Conservation (phyloP, 2,329 filamentous ascomycete species). For the Apiospora aurea region DNA sequence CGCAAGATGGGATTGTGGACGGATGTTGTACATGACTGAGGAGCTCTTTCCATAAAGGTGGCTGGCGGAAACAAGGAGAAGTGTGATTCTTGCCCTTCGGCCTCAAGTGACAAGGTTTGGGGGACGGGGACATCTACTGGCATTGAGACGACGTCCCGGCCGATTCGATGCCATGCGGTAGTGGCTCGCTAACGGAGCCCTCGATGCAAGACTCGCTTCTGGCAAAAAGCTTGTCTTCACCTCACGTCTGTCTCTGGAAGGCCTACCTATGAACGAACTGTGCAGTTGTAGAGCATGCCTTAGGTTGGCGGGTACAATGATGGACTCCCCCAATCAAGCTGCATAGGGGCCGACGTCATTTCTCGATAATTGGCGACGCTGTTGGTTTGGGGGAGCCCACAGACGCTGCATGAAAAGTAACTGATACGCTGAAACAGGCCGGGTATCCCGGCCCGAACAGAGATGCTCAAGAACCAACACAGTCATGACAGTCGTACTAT, state of each 20-base stretch:
- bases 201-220: not conserved
- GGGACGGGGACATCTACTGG: not conserved
- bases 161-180: not conserved
- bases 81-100: not conserved
- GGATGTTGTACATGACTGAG: slow-evolving; percentile 14
- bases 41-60: not conserved
- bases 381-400: not conserved
- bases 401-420: not conserved
- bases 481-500: not conserved
- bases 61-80: not conserved
- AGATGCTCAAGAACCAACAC: not conserved
- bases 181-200: not conserved
- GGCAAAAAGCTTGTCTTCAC: slow-evolving; percentile 15
- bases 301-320: not conserved
- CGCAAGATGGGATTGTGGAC: not conserved
- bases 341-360: slow-evolving; percentile 12
- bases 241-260: not conserved
- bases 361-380: slow-evolving; percentile 1
- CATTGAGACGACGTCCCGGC: not conserved
- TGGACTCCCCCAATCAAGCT: not conserved
- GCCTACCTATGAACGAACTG: not conserved
- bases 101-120: not conserved
- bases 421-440: slow-evolving; percentile 9
- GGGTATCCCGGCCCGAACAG: not conserved
- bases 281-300: not conserved